These are phyloP conservation scores for Didymella segeticola DNA, from an alignment of 2,329 filamentous ascomycete species.

Conservation along the genomic window DNA sequence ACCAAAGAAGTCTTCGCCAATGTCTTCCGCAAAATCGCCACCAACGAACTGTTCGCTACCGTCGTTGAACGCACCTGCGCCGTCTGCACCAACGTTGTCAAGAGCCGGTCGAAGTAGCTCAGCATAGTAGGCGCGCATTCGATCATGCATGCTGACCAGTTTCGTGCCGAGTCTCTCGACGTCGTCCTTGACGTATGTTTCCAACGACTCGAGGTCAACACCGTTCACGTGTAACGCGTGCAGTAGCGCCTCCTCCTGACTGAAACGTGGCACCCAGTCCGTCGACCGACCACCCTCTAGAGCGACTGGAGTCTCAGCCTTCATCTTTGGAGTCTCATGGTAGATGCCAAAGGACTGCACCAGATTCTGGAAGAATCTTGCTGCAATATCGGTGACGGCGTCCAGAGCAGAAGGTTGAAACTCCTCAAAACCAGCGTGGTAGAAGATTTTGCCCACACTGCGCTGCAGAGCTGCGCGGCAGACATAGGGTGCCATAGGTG, in stretches of 20 bases:
- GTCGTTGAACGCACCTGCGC: conserved; percentile 90
- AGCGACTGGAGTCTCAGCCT: conserved; percentile 52
- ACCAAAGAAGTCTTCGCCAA: conserved; percentile 98
- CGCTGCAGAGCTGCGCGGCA: conserved; percentile 86
- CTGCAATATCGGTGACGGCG: conserved; percentile 84
- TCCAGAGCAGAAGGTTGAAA: conserved; percentile 95
- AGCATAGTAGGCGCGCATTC: conserved; percentile 91
- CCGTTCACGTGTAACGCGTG: conserved; percentile 88
- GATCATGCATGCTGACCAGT: conserved; percentile 84
- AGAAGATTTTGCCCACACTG: conserved; percentile 92
- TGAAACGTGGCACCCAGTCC: conserved; percentile 72
- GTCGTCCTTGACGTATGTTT: conserved; percentile 89
- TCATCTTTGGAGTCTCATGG: conserved; percentile 79
- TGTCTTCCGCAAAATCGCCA: conserved; percentile 96
- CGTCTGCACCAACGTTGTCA: conserved; percentile 77
- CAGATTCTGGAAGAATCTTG: conserved; percentile 88
- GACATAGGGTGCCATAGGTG: conserved; percentile 82
- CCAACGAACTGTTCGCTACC: conserved; percentile 96
- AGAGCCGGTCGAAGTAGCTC: conserved; percentile 92
- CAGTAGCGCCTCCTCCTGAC: conserved; percentile 82
- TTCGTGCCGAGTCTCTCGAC: conserved; percentile 84
- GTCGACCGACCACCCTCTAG: conserved; percentile 40
- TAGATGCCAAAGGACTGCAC: conserved; percentile 81
- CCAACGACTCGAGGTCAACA: conserved; percentile 79
- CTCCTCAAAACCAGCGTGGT: conserved; percentile 95